A percentile compares a stretch with the other conserved stretches of the same genome.
phyloP scores from a whole-genome alignment of 1,284 basidiomycete genomes.

The Pseudozyma tsukubaensis region DNA sequence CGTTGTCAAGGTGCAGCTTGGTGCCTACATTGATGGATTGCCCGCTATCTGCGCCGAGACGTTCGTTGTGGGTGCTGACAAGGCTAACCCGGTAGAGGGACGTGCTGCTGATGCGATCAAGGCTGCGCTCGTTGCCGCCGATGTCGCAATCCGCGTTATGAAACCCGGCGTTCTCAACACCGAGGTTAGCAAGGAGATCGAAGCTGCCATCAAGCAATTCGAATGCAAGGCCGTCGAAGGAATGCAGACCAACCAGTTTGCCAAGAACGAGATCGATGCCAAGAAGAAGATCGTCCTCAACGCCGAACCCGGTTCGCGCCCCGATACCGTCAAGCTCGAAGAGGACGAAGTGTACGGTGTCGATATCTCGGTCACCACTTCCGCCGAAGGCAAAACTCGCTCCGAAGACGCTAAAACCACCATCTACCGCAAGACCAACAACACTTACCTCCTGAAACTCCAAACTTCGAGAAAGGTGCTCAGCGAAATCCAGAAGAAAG shows the following conservation, averaged over 20 bases:
- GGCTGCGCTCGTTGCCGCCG: constrained; percentile 91
- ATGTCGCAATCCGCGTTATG: constrained; percentile 76
- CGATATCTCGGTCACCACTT: constrained; percentile 80
- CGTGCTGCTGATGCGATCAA: constrained; percentile 88
- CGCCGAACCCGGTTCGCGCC: constrained; percentile 56
- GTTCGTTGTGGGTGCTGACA: constrained; percentile 74
- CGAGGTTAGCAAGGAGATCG: constrained; percentile 88
- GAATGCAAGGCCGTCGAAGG: constrained; percentile 63
- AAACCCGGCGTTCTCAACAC: constrained; percentile 87
- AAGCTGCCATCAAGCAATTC: constrained; percentile 74
- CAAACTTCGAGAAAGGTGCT: constrained; percentile 95
- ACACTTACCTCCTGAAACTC: constrained; percentile 95
- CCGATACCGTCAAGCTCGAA: constrained; percentile 69
- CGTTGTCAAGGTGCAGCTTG: constrained; percentile 94
- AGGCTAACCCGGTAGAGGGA: constrained; percentile 83
- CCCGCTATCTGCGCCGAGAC: constrained; percentile 89
- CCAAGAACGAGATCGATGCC: constrained; percentile 85
- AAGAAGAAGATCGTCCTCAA: constrained; percentile 64
- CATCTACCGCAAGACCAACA: constrained; percentile 88
- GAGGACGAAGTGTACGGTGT: constrained; percentile 97
- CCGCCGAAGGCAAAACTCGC: constrained; percentile 73
- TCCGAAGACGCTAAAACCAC: constrained; percentile 88
- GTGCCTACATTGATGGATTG: constrained; percentile 94
- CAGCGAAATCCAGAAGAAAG: constrained; percentile 96
- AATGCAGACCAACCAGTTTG: constrained; percentile 92